Base-by-base conservation (phyloP, 2,329 filamentous ascomycete genomes). In the Trichoderma polysporum region DNA sequence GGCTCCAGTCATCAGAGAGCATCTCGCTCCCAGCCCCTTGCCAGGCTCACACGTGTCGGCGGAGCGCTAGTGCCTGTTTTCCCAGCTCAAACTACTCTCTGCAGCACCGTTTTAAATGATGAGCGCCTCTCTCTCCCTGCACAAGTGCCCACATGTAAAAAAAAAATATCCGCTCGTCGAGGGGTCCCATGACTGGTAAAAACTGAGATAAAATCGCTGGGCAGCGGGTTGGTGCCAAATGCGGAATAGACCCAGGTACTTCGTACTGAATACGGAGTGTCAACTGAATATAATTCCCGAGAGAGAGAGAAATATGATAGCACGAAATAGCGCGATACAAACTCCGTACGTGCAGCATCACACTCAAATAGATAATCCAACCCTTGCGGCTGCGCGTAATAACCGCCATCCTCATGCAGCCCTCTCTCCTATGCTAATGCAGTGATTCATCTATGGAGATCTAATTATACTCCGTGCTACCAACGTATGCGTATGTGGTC, bases 231-330 rank as follows among this genome's bases (percentile, higher is more conserved):
- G 31, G 37, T 33, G 50, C 60, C 50, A 35, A 53, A 64, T 56
- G 35, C 19, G 60, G 60, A 45, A 39, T 56, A 47, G 60, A 12
- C n/a, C 50, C 49, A 56, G 60, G 60, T 25, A 64, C n/a, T n/a
- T n/a, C n/a, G n/a, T n/a, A n/a, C 60, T 37, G 50, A 27, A 47
- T 56, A 56, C 60, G 60, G 60, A 54, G 37, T 56, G 49, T 53
- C 49, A 31, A 29, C 33, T 64, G 13, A 19, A 64, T 56, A 64
- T 56, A 56, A 64, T 56, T 56, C 60, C 60, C 60, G 60, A 54
- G 47, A n/a, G 19, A 19, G 17, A 39, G 27, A 17, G 22, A 19
- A 25, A 61, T 22, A 41, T 53, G 35, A 53, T 53, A 22, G 35
- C 25, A 53, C 47, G 59, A 31, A 41, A 25, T 41, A 27, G 35